A percentile compares a stretch with the other conserved stretches of the same genome.
Evolutionary conservation across 192 early-diverging fungal species (phyloP).

Genomic region (Coemansia reversa): DNA sequence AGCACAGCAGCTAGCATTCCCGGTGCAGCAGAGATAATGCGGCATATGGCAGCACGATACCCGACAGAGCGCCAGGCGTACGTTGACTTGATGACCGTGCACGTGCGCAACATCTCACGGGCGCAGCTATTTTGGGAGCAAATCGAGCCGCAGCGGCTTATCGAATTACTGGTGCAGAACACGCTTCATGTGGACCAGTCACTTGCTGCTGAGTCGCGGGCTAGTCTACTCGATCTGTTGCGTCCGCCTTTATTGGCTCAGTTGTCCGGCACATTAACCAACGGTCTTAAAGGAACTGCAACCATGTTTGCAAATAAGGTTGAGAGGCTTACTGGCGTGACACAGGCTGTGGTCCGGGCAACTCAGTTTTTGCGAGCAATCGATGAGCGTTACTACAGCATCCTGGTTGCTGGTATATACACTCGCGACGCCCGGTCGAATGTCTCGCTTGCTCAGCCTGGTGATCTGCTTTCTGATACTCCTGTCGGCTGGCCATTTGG

Average conservation of each 20-base stretch:
- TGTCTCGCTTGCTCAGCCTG: slow-evolving; percentile 40
- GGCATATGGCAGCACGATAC: slow-evolving; percentile 26
- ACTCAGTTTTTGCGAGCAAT: slow-evolving; percentile 44
- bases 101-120: slow-evolving; percentile 32
- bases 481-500: slow-evolving; percentile 22
- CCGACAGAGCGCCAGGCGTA: slow-evolving; percentile 45
- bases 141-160: slow-evolving; percentile 58
- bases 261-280: not conserved
- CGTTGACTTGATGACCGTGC: slow-evolving; percentile 40
- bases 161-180: slow-evolving; percentile 81
- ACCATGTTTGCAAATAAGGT: slow-evolving; percentile 19
- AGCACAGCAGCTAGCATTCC: not conserved
- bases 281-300: not conserved
- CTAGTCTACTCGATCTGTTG: slow-evolving; percentile 37
- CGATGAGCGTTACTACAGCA: slow-evolving; percentile 41
- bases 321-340: slow-evolving; percentile 24
- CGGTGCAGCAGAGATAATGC: slow-evolving; percentile 24
- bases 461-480: slow-evolving; percentile 32
- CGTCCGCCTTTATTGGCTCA: slow-evolving; percentile 23
- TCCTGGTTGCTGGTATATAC: slow-evolving; percentile 47
- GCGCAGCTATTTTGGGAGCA: slow-evolving; percentile 53
- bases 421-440: slow-evolving; percentile 33
- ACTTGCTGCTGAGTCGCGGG: slow-evolving; percentile 61
- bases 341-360: slow-evolving; percentile 29
- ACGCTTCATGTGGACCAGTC: slow-evolving; percentile 83